Evolutionary conservation across 2,329 filamentous ascomycete genomes (phyloP).

Genomic region (Fusarium avenaceum): DNA sequence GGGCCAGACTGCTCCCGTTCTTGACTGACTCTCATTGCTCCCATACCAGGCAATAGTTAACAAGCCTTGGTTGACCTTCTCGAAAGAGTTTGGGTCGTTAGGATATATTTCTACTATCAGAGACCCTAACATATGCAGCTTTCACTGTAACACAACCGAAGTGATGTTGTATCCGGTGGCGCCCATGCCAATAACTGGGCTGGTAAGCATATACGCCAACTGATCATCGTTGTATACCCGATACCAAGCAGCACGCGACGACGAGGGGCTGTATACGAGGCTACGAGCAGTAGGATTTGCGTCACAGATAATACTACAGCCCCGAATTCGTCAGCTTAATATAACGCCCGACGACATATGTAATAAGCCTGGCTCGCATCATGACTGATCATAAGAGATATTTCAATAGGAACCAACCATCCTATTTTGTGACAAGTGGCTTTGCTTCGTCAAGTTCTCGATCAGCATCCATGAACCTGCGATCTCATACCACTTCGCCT

Average conservation of each 20-base stretch:
- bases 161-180: constrained; percentile 10
- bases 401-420: neutral
- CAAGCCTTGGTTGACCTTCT: constrained; percentile 12
- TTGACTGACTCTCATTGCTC: neutral
- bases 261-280: neutral
- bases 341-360: neutral
- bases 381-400: constrained; percentile 12
- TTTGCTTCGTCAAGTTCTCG: constrained; percentile 15
- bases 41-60: constrained; percentile 5
- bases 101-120: constrained; percentile 6
- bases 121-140: constrained; percentile 1
- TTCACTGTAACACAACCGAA: neutral
- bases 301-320: neutral
- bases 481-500: constrained; percentile 14
- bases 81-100: constrained; percentile 19
- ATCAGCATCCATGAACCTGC: constrained; percentile 8
- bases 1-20: constrained; percentile 5
- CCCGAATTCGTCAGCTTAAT: neutral
- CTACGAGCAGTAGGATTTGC: constrained; percentile 1
- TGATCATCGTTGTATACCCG: constrained; percentile 14
- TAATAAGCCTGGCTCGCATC: neutral
- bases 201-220: constrained; percentile 2
- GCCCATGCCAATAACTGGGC: constrained; percentile 21
- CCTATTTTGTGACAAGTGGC: constrained; percentile 2
- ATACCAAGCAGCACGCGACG: constrained; percentile 1